Conservation (phyloP, 441 rosid genomes). For the Gossypium aridum region DNA sequence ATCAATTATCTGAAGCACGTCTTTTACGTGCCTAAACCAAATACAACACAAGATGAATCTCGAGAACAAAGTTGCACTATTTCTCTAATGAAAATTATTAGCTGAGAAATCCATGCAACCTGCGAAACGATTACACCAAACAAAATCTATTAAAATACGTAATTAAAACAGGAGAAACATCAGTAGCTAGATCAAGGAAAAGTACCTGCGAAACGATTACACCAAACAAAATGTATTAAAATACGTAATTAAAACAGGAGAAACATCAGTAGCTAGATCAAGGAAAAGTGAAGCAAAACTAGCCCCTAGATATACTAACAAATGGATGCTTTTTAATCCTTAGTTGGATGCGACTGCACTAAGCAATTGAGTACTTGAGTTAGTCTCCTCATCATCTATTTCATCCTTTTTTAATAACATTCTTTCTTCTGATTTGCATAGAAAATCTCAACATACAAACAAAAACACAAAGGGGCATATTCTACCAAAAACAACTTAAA, state of each 20-base stretch:
- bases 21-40: conserved; percentile 15
- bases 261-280: background rate
- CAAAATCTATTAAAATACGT: background rate
- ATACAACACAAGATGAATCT: conserved; percentile 5
- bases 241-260: background rate
- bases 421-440: background rate
- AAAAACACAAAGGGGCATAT: background rate
- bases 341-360: background rate
- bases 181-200: background rate
- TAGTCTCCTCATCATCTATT: background rate
- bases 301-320: background rate
- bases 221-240: background rate
- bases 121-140: conserved; percentile 19
- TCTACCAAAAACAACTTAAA: background rate
- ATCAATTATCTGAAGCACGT: conserved; percentile 11
- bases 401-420: background rate
- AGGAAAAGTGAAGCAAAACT: background rate
- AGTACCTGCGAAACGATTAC: background rate
- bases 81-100: conserved; percentile 12
- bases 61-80: conserved; percentile 26
- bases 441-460: background rate
- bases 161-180: background rate
- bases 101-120: conserved; percentile 35
- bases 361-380: background rate
- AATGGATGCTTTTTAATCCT: background rate